phyloP scores from a whole-genome alignment of 345 rosid genomes.

The Eucalyptus erythrocorys region DNA sequence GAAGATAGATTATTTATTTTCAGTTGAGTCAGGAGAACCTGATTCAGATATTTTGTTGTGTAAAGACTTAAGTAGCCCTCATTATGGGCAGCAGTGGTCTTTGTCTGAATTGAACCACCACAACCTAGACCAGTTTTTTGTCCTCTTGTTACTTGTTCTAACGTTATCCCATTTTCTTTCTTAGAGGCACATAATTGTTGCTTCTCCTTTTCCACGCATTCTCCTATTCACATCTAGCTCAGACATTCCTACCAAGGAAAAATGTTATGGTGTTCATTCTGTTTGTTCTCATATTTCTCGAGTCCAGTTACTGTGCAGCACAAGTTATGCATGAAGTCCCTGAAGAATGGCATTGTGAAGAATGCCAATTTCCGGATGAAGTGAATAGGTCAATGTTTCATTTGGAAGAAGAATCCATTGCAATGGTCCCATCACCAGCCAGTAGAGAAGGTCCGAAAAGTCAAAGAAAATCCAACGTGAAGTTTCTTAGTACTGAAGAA shows the following conservation, averaged over 20 bases:
- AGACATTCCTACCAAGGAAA: neutral
- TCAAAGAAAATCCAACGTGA: slow-evolving; percentile 17
- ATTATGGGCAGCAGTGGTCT: neutral
- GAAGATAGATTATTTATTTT: neutral
- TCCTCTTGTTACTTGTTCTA: neutral
- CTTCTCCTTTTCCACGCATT: neutral
- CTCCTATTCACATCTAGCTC: neutral
- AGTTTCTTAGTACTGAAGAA: slow-evolving; percentile 28
- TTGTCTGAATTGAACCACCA: neutral
- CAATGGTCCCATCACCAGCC: neutral
- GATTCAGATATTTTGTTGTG: neutral
- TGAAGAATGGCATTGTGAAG: neutral
- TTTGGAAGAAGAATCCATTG: neutral
- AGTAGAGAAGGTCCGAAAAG: neutral
- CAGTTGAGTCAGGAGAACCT: neutral
- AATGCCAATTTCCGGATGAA: neutral
- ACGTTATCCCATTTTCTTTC: neutral
- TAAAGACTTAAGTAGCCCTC: neutral
- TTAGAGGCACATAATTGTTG: neutral
- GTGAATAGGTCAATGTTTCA: neutral
- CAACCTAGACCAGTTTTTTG: neutral
- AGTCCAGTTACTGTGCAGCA: neutral
- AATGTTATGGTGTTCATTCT: neutral
- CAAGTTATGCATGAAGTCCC: neutral
- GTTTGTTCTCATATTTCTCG: neutral